Percentiles rank a stretch among this genome's conserved stretches.
Evolutionary conservation across 306 rosid species (phyloP).

Genomic region (Castanopsis chinensis): DNA sequence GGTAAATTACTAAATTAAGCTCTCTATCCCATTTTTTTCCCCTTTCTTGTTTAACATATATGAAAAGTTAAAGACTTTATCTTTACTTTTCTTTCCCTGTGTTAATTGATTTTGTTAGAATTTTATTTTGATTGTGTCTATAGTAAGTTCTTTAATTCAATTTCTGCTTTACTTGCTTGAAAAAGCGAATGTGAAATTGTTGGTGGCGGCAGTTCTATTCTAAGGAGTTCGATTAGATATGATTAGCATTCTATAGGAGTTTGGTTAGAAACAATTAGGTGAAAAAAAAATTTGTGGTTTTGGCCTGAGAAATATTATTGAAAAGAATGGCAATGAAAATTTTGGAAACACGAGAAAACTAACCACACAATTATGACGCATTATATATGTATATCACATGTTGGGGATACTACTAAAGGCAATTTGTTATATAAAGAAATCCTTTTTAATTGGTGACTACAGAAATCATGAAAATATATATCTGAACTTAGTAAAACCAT

Average conservation of each 20-base stretch:
- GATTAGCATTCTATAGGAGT: neutral
- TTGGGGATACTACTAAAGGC: neutral
- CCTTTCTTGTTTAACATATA: neutral
- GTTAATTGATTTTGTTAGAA: neutral
- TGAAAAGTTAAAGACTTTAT: neutral
- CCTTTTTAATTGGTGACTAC: neutral
- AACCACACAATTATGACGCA: neutral
- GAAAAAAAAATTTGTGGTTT: neutral
- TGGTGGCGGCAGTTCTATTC: neutral
- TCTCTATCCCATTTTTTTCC: neutral
- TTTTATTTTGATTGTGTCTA: neutral
- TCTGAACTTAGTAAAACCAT: neutral
- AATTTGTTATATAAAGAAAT: neutral
- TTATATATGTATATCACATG: neutral
- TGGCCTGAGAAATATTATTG: neutral
- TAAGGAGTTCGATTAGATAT: neutral
- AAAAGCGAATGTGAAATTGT: neutral
- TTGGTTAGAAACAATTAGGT: neutral
- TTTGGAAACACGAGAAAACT: neutral
- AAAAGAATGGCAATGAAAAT: neutral
- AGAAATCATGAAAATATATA: neutral
- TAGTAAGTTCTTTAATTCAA: neutral
- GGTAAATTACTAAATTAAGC: conserved; percentile 39
- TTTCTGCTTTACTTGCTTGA: neutral
- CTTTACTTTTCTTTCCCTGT: neutral